Percentiles rank a stretch among this genome's conserved stretches.
phyloP scores from a whole-genome alignment of 2,329 filamentous ascomycete species.

The Bipolaris victoriae region DNA sequence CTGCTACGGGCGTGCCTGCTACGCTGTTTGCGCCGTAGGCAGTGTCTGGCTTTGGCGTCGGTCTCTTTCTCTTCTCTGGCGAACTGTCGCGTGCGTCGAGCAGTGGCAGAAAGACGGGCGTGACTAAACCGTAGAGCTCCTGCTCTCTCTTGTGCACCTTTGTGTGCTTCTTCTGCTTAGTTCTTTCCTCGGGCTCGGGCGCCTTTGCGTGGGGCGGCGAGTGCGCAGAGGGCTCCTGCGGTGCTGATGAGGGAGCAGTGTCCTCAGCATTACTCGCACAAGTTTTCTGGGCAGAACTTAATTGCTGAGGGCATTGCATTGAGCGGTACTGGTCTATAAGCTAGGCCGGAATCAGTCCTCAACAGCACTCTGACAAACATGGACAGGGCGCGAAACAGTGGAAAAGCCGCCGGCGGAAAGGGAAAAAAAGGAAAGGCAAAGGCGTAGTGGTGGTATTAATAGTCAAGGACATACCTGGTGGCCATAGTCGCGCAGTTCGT shows the following conservation, averaged over 20 bases:
- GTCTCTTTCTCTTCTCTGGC: conserved; percentile 36
- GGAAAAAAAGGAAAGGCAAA: no score
- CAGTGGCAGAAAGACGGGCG: conserved; percentile 46
- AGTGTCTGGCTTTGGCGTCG: conserved; percentile 18
- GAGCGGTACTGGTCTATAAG: conserved; percentile 42
- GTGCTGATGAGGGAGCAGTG: conserved; percentile 3
- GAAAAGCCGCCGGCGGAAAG: neutral
- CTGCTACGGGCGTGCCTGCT: conserved; percentile 13
- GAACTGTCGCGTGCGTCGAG: conserved; percentile 40
- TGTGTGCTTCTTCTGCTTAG: conserved; percentile 44
- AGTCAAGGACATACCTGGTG: conserved; percentile 33
- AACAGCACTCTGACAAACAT: conserved; percentile 6
- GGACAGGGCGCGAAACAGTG: neutral
- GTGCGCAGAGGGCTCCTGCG: conserved; percentile 4
- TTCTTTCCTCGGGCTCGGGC: conserved; percentile 29
- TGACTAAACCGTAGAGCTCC: conserved; percentile 47
- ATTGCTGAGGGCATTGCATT: conserved; percentile 35
- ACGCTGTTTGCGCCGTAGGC: conserved; percentile 14
- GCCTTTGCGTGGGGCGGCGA: conserved; percentile 20
- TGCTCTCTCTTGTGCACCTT: conserved; percentile 48
- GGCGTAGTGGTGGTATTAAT: neutral
- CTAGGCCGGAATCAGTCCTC: conserved; percentile 39
- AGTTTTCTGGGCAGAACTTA: conserved; percentile 14
- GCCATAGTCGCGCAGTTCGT: conserved; percentile 40
- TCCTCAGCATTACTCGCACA: conserved; percentile 9